Base-by-base conservation (phyloP, 148 eudicot species). In the Talinum fruticosum region DNA sequence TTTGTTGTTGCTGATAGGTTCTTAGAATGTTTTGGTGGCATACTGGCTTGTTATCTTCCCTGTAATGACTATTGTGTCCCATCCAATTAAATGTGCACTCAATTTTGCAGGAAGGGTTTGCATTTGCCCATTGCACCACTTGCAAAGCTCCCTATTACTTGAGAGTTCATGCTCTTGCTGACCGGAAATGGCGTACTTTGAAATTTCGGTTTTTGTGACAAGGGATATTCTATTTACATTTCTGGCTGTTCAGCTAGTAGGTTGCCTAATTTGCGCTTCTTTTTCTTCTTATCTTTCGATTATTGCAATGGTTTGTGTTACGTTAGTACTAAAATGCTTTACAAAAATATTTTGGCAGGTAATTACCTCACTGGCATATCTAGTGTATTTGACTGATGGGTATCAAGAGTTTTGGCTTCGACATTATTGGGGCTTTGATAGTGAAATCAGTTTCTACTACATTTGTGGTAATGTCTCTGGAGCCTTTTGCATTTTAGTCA, bases 121-220 rank as follows among this genome's bases (percentile, higher is more conserved):
- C 99, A 59, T 95, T 95, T 87, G 89, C 99, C 77, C 94, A 95
- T 82, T 95, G 99, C 89, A 95, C 96, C 49, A 95, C 99, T 32
- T 95, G 99, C 96, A 92, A 95, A 82, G 96, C 90, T 85, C 94
- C 94, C 37, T 95, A 95, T 86, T 89, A 92, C 78, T 80, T 95
- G 76, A 88, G 96, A 84, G 97, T 93, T 76, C 97, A 95, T 79
- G 89, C 83, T 65, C 79, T 85, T 85, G 97, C 96, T 76, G 97
- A 92, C 82, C 86, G 97, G 73, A 95, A 90, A 84, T 92, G 99
- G 99, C 81, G 97, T 28, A 92, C 92, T 57, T 73, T 95, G 86
- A 95, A 95, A 86, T 95, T 95, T 82, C 92, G 94, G 28, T 95
- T 95, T 83, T 95, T 78, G 97, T 95, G 77, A 95, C 98, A 8